Percentiles rank a stretch among this genome's conserved stretches.
Conservation (phyloP, 495 filamentous ascomycete genomes). For the Penicillium subrubescens region DNA sequence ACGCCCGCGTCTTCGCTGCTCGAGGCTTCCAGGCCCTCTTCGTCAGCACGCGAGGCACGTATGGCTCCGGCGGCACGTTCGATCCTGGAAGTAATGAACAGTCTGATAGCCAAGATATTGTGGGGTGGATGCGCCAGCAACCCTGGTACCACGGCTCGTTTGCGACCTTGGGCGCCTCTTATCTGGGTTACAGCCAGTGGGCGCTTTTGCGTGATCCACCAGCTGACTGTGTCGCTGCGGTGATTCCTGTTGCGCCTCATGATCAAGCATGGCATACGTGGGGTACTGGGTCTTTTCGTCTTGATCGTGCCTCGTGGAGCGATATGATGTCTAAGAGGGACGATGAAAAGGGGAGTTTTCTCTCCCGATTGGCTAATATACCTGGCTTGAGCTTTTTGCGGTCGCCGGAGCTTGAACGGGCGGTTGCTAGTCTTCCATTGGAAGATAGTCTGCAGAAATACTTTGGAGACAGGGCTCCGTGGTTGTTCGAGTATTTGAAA, state of each 20-base stretch:
- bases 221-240: conserved; percentile 29
- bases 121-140: conserved; percentile 38
- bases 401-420: conserved; percentile 13
- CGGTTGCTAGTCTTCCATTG: conserved; percentile 19
- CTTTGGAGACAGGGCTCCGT: conserved; percentile 24
- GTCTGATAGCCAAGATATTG: conserved; percentile 32
- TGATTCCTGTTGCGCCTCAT: conserved; percentile 26
- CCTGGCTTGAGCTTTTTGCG: conserved; percentile 21
- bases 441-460: conserved; percentile 17
- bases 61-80: conserved; percentile 28
- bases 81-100: conserved; percentile 21
- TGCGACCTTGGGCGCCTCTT: conserved; percentile 33
- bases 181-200: conserved; percentile 37
- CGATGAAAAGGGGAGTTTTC: conserved; percentile 11
- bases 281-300: conserved; percentile 29
- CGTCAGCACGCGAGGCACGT: conserved; percentile 32
- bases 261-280: conserved; percentile 26
- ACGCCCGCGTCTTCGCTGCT: conserved; percentile 29
- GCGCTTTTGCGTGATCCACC: conserved; percentile 32
- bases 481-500: conserved; percentile 20
- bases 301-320: conserved; percentile 28
- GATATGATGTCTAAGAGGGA: conserved; percentile 18
- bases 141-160: conserved; percentile 38
- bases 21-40: conserved; percentile 36
- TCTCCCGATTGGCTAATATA: conserved; percentile 13